These are phyloP conservation scores for Gyromitra esculenta DNA, from an alignment of 2,329 filamentous ascomycete species.

Conservation along the genomic window DNA sequence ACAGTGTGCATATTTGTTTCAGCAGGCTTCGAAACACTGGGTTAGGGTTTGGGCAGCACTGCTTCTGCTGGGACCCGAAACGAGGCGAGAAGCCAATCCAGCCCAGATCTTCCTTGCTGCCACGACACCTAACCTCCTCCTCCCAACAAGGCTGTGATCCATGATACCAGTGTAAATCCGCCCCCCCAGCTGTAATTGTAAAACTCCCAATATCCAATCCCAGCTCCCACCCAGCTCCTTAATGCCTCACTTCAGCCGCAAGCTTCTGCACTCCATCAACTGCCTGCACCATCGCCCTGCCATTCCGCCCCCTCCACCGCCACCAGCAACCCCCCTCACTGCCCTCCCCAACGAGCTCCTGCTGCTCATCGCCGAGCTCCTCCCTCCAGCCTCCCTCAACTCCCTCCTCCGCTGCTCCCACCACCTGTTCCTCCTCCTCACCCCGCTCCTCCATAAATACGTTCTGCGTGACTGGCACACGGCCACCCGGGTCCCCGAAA, in stretches of 20 bases:
- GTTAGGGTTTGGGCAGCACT: constrained; percentile 4
- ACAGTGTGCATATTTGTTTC: background rate
- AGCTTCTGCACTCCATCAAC: background rate
- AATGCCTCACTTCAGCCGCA: background rate
- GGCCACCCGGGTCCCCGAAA: background rate
- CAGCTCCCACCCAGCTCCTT: background rate
- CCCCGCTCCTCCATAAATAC: constrained; percentile 13
- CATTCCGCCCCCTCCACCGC: background rate
- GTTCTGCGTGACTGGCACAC: background rate
- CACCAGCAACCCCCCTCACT: background rate
- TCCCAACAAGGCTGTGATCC: background rate
- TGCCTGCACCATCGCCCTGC: background rate
- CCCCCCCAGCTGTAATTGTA: background rate
- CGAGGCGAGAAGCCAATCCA: background rate
- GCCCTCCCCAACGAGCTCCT: constrained; percentile 24
- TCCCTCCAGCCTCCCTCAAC: constrained; percentile 7
- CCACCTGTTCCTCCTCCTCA: constrained; percentile 9
- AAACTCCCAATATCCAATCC: background rate
- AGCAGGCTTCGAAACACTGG: background rate
- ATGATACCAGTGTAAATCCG: background rate
- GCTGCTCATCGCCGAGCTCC: constrained; percentile 19
- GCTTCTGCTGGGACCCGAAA: constrained; percentile 3
- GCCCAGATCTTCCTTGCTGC: background rate
- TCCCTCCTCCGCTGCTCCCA: constrained; percentile 19
- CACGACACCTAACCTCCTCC: background rate